These are phyloP conservation scores for Penicillium sp. DNA, from an alignment of 2,329 filamentous ascomycete genomes.

Conservation along the genomic window DNA sequence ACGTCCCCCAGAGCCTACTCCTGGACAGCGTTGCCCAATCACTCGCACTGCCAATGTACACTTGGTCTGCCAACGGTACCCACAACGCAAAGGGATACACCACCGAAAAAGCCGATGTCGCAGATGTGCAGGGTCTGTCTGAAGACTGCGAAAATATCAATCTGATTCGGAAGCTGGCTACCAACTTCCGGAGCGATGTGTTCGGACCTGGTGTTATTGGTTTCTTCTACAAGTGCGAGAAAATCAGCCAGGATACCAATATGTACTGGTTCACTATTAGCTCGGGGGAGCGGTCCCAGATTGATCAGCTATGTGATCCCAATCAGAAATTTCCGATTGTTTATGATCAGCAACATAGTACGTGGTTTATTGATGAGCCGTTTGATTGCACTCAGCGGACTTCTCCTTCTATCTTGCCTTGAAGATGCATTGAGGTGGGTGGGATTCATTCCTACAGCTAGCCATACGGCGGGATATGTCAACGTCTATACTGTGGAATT, in stretches of 20 bases:
- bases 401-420: slow-evolving; percentile 2
- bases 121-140: slow-evolving; percentile 14
- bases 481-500: neutral
- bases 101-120: slow-evolving; percentile 9
- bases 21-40: slow-evolving; percentile 15
- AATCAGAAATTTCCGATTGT: slow-evolving; percentile 20
- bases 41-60: slow-evolving; percentile 18
- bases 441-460: no score
- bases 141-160: slow-evolving; percentile 25
- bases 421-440: neutral
- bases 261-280: slow-evolving; percentile 26
- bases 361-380: slow-evolving; percentile 25
- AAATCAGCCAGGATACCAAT: slow-evolving; percentile 21
- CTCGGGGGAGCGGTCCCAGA: slow-evolving; percentile 14
- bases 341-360: slow-evolving; percentile 19
- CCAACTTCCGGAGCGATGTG: slow-evolving; percentile 24
- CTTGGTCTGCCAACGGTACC: slow-evolving; percentile 24
- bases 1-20: slow-evolving; percentile 16
- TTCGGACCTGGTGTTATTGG: slow-evolving; percentile 16
- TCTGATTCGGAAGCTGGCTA: slow-evolving; percentile 21
- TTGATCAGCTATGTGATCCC: slow-evolving; percentile 17
- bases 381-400: slow-evolving; percentile 22
- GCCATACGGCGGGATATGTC: neutral
- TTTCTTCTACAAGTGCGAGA: slow-evolving; percentile 26
- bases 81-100: slow-evolving; percentile 24